Evolutionary conservation across 2,329 filamentous ascomycete genomes (phyloP).

Genomic region (Colletotrichum endophyticum): DNA sequence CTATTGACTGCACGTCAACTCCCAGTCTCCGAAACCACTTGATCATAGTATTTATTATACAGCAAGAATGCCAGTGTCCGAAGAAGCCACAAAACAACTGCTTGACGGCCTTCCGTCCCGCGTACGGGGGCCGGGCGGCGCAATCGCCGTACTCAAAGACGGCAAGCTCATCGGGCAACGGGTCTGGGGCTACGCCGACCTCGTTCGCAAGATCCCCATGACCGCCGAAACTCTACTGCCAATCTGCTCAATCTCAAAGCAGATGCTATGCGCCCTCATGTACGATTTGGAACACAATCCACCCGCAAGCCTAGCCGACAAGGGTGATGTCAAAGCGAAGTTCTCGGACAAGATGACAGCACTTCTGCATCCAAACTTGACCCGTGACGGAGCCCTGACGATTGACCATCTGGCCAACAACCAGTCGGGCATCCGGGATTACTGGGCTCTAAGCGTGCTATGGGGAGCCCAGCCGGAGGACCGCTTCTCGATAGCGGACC

Average conservation of each 20-base stretch:
- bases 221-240: conserved; percentile 39
- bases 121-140: conserved; percentile 44
- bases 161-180: conserved; percentile 41
- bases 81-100: not conserved
- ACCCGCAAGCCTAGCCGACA: conserved; percentile 32
- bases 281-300: conserved; percentile 34
- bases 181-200: conserved; percentile 47
- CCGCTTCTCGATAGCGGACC: conserved; percentile 37
- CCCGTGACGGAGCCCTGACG: conserved; percentile 32
- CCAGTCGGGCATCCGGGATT: conserved; percentile 48
- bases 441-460: conserved; percentile 47
- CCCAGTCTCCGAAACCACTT: not conserved
- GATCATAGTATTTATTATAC: not conserved
- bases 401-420: conserved; percentile 42
- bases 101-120: not conserved
- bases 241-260: conserved; percentile 52
- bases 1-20: not conserved
- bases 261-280: conserved; percentile 44
- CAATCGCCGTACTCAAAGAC: conserved; percentile 44
- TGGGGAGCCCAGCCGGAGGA: conserved; percentile 45
- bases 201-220: conserved; percentile 40
- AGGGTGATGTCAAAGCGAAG: conserved; percentile 29
- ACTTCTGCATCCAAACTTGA: conserved; percentile 26
- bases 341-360: conserved; percentile 30
- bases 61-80: not conserved